Evolutionary conservation across 441 rosid species (phyloP).

Genomic region (Adansonia madagascariensis): DNA sequence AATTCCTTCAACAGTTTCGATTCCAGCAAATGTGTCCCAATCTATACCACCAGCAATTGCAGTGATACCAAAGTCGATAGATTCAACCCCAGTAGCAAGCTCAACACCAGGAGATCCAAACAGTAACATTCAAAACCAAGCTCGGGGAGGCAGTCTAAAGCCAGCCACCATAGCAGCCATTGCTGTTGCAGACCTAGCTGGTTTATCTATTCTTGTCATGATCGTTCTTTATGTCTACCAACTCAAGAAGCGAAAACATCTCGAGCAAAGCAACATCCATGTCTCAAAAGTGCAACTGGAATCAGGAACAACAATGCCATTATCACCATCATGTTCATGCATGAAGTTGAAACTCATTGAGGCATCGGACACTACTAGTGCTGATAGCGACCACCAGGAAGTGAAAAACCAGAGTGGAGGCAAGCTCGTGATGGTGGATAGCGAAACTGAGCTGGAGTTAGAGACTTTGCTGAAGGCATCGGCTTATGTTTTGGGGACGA

Average conservation of each 20-base stretch:
- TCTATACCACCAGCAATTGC: slow-evolving; percentile 74
- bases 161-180: slow-evolving; percentile 60
- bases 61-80: slow-evolving; percentile 59
- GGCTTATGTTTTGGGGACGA: slow-evolving; percentile 69
- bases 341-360: slow-evolving; percentile 42
- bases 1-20: slow-evolving; percentile 67
- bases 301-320: slow-evolving; percentile 14
- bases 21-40: slow-evolving; percentile 54
- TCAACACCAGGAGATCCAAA: slow-evolving; percentile 30
- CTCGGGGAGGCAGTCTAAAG: slow-evolving; percentile 49
- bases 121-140: slow-evolving; percentile 31
- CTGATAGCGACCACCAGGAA: slow-evolving; percentile 52
- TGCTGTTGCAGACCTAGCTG: slow-evolving; percentile 50
- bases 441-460: slow-evolving; percentile 66
- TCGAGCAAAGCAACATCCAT: background rate
- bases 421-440: slow-evolving; percentile 58
- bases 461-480: slow-evolving; percentile 79
- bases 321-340: slow-evolving; percentile 51
- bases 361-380: slow-evolving; percentile 47
- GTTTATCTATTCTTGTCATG: slow-evolving; percentile 57
- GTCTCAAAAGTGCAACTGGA: background rate
- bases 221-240: slow-evolving; percentile 67
- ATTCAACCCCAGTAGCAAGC: background rate
- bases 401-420: slow-evolving; percentile 28
- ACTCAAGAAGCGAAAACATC: slow-evolving; percentile 50